Evolutionary conservation across 2,329 filamentous ascomycete species (phyloP).

Genomic region (Epichloe aotearoae): DNA sequence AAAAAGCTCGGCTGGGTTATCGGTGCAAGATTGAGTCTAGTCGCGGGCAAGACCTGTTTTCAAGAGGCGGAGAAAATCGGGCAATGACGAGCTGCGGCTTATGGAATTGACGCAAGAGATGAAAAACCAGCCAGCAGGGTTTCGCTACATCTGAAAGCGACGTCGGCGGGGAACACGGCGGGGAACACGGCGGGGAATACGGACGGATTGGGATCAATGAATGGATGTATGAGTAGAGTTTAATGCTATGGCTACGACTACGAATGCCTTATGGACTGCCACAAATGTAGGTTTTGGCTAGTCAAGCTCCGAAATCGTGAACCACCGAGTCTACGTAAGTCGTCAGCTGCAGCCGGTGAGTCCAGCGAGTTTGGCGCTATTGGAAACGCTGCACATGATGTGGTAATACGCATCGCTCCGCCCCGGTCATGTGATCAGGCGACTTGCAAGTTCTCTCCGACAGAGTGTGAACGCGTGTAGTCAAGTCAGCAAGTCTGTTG

Average conservation of each 20-base stretch:
- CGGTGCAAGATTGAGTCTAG: background rate
- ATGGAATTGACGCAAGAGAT: too few species aligned
- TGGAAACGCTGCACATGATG: too few species aligned
- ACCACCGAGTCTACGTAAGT: background rate
- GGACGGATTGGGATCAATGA: too few species aligned
- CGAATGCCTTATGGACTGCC: background rate
- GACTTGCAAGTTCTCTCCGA: background rate
- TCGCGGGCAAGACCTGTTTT: background rate
- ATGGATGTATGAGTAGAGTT: background rate
- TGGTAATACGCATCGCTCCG: background rate
- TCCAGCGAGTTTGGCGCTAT: too few species aligned
- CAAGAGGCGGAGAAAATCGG: background rate
- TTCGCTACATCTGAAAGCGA: too few species aligned
- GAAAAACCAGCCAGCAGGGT: too few species aligned
- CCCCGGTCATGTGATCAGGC: constrained; percentile 2
- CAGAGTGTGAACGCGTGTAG: background rate
- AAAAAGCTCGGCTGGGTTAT: background rate
- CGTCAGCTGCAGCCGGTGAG: too few species aligned
- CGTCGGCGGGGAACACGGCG: too few species aligned
- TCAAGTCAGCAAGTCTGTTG: background rate
- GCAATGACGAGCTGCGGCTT: background rate
- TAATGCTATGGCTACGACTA: background rate
- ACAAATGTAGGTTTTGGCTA: background rate
- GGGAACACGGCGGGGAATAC: too few species aligned
- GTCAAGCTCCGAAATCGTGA: background rate